Base-by-base conservation (phyloP, 2,329 filamentous ascomycete genomes). In the Penicillium paneum region DNA sequence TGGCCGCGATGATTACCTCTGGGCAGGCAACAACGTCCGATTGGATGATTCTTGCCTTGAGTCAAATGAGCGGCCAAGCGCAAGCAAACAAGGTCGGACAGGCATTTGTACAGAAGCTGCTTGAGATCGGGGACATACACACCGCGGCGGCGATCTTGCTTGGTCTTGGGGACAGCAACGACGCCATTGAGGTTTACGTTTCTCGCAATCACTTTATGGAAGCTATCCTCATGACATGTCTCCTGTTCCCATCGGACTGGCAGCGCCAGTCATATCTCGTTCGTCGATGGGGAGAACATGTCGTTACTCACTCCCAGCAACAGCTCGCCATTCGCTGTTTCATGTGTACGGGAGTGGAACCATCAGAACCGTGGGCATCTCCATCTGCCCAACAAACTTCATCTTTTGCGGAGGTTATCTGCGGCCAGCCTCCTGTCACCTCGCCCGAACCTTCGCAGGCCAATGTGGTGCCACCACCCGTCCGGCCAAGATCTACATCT, bases 1-100 rank as follows among this genome's bases (percentile, higher is more conserved):
- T 96, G 83, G 82, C 86, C 11, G 85, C 89, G 2, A 89, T 87
- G 77, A 76, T 86, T 35, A 78, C 85, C 40, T 88, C 91, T 0
- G 86, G 93, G 62, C 88, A 90, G n/a, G 92, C 94, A 82, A 93
- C 91, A 10, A 91, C 89, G 2, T 90, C 90, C 0, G 94, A 97
- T 73, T 99, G 94, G 94, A 97, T 99, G 91, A 77, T 97, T 55
- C 78, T 99, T 34, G 93, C 94, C 11, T 76, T 99, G 48, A 96
- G 90, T 67, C 89, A 90, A 38, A 95, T 97, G 74, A 91, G 89
- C 48, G 83, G 85, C 3, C 79, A 85, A 57, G 80, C 84, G 35
- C 91, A 91, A 1, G 90, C 95, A 65, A 92, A 95, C 70, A 95
- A 96, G 71, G 84, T 97, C 15, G 91, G 90, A 1, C 88, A 93